Conservation (phyloP, 352 stramenopile genomes). For the Elongisporangium undulatum region DNA sequence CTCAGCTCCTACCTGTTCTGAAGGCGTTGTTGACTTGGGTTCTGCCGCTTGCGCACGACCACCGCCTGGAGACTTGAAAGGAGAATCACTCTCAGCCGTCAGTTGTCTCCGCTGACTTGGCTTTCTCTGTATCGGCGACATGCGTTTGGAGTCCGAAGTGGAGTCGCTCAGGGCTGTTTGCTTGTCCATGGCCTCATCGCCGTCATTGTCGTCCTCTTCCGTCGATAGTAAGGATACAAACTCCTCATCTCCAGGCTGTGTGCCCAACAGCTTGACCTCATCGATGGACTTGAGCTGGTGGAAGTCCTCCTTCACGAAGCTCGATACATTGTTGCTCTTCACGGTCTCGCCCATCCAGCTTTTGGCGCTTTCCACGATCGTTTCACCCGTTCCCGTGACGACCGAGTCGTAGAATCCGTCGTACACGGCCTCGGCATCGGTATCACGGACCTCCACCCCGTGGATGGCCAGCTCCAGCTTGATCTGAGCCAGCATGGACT, state of each 20-base stretch:
- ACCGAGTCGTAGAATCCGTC: constrained; percentile 59
- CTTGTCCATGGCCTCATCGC: constrained; percentile 9
- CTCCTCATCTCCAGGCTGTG: constrained; percentile 46
- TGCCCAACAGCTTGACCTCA: constrained; percentile 41
- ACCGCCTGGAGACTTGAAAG: not conserved
- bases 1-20: not conserved
- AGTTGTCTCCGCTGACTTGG: constrained; percentile 10
- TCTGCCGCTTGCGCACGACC: not conserved
- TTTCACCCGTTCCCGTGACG: constrained; percentile 38
- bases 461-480: constrained; percentile 54
- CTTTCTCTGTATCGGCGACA: constrained; percentile 31
- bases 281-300: constrained; percentile 52
- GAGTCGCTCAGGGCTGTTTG: constrained; percentile 9
- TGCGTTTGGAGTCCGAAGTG: constrained; percentile 2
- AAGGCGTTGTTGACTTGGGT: not conserved
- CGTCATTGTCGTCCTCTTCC: constrained; percentile 19
- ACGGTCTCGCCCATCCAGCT: constrained; percentile 57
- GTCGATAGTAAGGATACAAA: constrained; percentile 50
- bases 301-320: constrained; percentile 67
- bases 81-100: not conserved
- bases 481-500: constrained; percentile 57
- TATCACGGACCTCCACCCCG: constrained; percentile 53
- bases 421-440: constrained; percentile 53
- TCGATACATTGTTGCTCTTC: constrained; percentile 22
- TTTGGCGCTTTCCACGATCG: constrained; percentile 63